Evolutionary conservation across 2,329 filamentous ascomycete species (phyloP).

Genomic region (Penicillium palitans): DNA sequence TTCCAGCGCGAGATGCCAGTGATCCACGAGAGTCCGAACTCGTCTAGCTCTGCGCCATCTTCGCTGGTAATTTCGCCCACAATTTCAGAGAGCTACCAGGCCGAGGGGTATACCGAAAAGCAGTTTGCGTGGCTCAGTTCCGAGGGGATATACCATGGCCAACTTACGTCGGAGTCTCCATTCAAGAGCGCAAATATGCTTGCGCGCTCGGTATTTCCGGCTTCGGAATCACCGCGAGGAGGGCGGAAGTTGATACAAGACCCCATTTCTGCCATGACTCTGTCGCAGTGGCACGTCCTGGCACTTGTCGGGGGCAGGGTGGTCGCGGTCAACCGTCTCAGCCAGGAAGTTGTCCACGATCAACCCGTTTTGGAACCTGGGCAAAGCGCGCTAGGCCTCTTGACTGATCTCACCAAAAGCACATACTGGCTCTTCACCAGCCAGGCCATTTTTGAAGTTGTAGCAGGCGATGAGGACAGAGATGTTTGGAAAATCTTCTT

Average conservation of each 20-base stretch:
- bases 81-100: constrained; percentile 59
- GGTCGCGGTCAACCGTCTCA: constrained; percentile 82
- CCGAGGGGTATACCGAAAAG: constrained; percentile 53
- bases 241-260: constrained; percentile 68
- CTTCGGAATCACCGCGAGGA: constrained; percentile 64
- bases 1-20: constrained; percentile 85
- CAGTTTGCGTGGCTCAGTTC: constrained; percentile 85
- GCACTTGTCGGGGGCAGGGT: constrained; percentile 79
- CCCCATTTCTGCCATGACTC: constrained; percentile 72
- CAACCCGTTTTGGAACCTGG: constrained; percentile 79
- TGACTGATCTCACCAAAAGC: constrained; percentile 88
- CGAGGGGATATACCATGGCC: constrained; percentile 86
- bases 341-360: constrained; percentile 81
- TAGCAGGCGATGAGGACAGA: constrained; percentile 83
- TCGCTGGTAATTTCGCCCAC: constrained; percentile 76
- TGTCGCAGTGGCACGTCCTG: constrained; percentile 93
- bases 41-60: constrained; percentile 62
- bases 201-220: constrained; percentile 69
- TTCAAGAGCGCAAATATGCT: constrained; percentile 79
- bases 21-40: constrained; percentile 68
- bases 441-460: constrained; percentile 89
- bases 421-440: constrained; percentile 96
- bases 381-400: constrained; percentile 77
- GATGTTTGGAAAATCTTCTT: constrained; percentile 96
- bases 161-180: constrained; percentile 66